phyloP scores from a whole-genome alignment of 768 basidiomycete species.

The Boletus rubescentipes region DNA sequence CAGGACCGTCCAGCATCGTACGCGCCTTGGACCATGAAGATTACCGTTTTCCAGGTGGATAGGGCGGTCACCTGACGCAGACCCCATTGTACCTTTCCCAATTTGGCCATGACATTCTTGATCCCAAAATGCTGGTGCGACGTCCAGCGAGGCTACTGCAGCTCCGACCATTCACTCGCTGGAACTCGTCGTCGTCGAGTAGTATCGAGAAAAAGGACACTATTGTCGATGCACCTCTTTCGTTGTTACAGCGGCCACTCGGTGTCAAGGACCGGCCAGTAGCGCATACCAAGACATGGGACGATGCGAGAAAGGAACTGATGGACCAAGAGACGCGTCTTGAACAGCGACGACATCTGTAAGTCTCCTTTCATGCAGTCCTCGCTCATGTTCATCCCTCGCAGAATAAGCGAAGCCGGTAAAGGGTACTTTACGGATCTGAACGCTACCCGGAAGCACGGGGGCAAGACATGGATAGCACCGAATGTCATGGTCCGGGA shows the following conservation, averaged over 20 bases:
- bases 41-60: too few species aligned
- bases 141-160: slow-evolving; percentile 6
- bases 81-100: slow-evolving; percentile 5
- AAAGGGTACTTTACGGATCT: slow-evolving; percentile 90
- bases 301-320: slow-evolving; percentile 63
- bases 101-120: slow-evolving; percentile 18
- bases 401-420: slow-evolving; percentile 59
- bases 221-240: slow-evolving; percentile 21
- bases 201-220: neutral
- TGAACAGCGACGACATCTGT: slow-evolving; percentile 66
- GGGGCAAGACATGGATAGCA: slow-evolving; percentile 95
- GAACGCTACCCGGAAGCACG: slow-evolving; percentile 74
- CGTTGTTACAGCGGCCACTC: slow-evolving; percentile 60
- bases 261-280: slow-evolving; percentile 74
- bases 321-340: slow-evolving; percentile 70
- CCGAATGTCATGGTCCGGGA: slow-evolving; percentile 86
- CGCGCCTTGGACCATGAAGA: too few species aligned
- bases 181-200: slow-evolving; percentile 20
- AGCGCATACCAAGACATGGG: slow-evolving; percentile 55
- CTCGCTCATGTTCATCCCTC: neutral
- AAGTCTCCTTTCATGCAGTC: slow-evolving; percentile 13
- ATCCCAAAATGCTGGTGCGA: slow-evolving; percentile 23
- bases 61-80: slow-evolving; percentile 4
- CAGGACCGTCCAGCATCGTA: too few species aligned
- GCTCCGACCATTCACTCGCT: slow-evolving; percentile 13